These are phyloP conservation scores for Cercospora sp. DNA, from an alignment of 2,329 filamentous ascomycete genomes.

Conservation along the genomic window DNA sequence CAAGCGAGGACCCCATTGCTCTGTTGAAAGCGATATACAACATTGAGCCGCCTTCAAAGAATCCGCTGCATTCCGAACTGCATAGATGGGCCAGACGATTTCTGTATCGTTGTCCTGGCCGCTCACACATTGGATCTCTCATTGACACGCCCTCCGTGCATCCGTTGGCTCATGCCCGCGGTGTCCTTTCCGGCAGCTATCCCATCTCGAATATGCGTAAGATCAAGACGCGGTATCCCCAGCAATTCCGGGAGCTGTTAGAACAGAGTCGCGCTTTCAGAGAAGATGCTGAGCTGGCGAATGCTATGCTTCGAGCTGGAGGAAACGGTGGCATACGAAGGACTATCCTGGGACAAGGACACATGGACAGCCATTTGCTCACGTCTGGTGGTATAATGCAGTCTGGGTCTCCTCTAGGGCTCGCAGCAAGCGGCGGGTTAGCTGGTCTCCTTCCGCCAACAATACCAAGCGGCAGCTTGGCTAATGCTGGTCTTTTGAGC, in stretches of 20 bases:
- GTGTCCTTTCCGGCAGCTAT: background rate
- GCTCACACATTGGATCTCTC: background rate
- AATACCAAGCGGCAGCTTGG: background rate
- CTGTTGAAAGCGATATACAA: constrained; percentile 42
- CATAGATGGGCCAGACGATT: constrained; percentile 33
- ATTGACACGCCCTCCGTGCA: background rate
- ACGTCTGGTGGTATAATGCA: background rate
- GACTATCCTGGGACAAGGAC: background rate
- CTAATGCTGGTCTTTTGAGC: background rate
- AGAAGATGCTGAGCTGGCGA: constrained; percentile 11
- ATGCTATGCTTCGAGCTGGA: background rate
- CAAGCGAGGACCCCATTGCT: constrained; percentile 41
- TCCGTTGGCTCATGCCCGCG: background rate
- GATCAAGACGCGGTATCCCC: constrained; percentile 6
- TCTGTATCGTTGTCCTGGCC: constrained; percentile 12
- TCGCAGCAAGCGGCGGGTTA: background rate
- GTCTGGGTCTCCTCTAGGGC: background rate
- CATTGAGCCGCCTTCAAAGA: constrained; percentile 12
- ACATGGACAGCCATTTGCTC: background rate
- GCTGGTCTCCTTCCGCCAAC: background rate
- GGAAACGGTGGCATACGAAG: background rate
- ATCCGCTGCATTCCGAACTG: constrained; percentile 30
- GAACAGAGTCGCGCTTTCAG: constrained; percentile 14
- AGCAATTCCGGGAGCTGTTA: constrained; percentile 1
- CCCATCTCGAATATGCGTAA: constrained; percentile 11